phyloP scores from a whole-genome alignment of 1,284 basidiomycete species.

The Apiotrichum siamense region DNA sequence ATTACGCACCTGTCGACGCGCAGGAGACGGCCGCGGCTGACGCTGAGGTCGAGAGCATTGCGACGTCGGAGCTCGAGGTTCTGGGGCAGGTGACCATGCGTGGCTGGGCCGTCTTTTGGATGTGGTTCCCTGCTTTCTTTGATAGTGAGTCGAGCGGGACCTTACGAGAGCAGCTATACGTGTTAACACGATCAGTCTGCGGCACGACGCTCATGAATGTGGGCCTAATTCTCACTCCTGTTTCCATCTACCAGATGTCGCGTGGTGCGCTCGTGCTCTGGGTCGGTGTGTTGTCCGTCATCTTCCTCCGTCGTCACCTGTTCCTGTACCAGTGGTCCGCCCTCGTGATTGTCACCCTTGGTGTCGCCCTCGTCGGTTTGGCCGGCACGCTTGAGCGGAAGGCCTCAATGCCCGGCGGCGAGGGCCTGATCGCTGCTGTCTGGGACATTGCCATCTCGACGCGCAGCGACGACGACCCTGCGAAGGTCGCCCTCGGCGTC shows the following conservation, averaged over 20 bases:
- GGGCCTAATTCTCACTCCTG: conserved; percentile 88
- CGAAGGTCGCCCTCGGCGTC: conserved; percentile 56
- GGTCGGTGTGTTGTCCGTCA: conserved; percentile 85
- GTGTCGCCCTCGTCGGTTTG: conserved; percentile 84
- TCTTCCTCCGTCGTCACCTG: conserved; percentile 70
- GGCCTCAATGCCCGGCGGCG: background rate
- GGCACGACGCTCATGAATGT: conserved; percentile 78
- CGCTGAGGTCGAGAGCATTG: conserved; percentile 4
- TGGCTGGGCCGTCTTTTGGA: conserved; percentile 36
- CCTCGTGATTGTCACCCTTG: conserved; percentile 80
- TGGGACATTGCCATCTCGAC: conserved; percentile 1
- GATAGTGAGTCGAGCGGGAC: conserved; percentile 48
- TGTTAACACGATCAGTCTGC: conserved; percentile 25
- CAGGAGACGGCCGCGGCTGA: conserved; percentile 18
- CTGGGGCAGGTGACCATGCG: conserved; percentile 15
- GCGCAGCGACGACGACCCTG: conserved; percentile 38
- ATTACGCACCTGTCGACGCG: conserved; percentile 21
- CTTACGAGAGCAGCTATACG: too few relatives aligned
- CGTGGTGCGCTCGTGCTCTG: conserved; percentile 94
- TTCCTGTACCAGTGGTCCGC: conserved; percentile 65
- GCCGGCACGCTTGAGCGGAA: conserved; percentile 73
- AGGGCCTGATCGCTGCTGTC: background rate
- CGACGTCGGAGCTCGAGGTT: conserved; percentile 6
- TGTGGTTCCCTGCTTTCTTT: conserved; percentile 48
- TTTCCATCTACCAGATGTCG: conserved; percentile 98